Evolutionary conservation across 768 basidiomycete species (phyloP).

Genomic region (Lentinula guzmanii): DNA sequence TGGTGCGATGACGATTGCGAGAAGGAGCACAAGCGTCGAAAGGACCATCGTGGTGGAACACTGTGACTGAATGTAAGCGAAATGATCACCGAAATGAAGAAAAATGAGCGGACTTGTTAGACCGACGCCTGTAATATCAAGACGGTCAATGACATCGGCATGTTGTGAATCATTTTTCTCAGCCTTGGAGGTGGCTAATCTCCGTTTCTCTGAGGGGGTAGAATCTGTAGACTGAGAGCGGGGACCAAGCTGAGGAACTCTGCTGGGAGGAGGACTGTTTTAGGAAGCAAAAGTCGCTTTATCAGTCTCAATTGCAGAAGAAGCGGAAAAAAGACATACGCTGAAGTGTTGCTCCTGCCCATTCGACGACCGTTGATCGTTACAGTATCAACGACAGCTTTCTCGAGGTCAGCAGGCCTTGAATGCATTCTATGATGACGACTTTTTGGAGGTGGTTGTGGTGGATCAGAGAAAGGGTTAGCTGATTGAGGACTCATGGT

Average conservation of each 20-base stretch:
- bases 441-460: constrained; percentile 24
- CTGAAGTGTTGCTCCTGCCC: constrained; percentile 53
- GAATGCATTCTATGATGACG: constrained; percentile 19
- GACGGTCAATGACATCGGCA: constrained; percentile 85
- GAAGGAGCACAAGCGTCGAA: constrained; percentile 91
- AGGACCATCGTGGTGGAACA: constrained; percentile 90
- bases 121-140: constrained; percentile 81
- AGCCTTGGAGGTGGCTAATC: constrained; percentile 34
- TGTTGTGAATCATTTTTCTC: constrained; percentile 81
- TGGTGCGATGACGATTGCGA: constrained; percentile 72
- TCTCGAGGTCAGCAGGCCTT: constrained; percentile 31
- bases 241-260: constrained; percentile 27
- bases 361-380: constrained; percentile 46
- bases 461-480: constrained; percentile 9
- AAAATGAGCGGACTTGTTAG: constrained; percentile 43
- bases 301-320: constrained; percentile 8
- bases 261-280: constrained; percentile 13
- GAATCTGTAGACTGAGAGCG: constrained; percentile 46
- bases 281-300: background rate
- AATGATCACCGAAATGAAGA: constrained; percentile 2
- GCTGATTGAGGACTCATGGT: background rate
- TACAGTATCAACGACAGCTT: constrained; percentile 68
- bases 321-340: constrained; percentile 30
- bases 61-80: constrained; percentile 31
- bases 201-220: constrained; percentile 25